A percentile compares a stretch with the other conserved stretches of the same genome.
Conservation (phyloP, 345 rosid species). For the Eucalyptus melliodora region DNA sequence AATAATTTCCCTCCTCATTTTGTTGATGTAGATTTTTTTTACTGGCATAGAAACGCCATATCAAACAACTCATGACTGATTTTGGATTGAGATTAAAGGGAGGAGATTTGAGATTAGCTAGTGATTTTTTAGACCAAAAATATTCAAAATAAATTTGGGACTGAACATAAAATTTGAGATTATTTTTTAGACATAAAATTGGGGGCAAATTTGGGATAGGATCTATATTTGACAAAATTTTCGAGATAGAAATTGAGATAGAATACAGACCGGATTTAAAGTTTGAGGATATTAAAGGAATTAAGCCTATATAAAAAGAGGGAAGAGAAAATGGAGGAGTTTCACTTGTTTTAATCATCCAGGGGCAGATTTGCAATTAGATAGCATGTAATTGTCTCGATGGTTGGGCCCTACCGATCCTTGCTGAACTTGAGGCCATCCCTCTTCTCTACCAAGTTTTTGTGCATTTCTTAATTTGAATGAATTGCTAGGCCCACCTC, state of each 20-base stretch:
- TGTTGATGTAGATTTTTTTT: too few species aligned
- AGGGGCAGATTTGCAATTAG: background rate
- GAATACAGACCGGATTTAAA: too few species aligned
- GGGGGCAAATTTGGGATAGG: background rate
- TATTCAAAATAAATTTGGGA: too few species aligned
- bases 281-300: background rate
- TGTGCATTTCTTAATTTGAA: background rate
- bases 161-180: too few species aligned
- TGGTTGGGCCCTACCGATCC: background rate
- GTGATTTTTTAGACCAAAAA: background rate
- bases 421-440: background rate
- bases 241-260: too few species aligned
- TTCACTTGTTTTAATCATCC: background rate
- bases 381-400: background rate
- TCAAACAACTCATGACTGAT: too few species aligned
- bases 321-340: background rate
- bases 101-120: too few species aligned
- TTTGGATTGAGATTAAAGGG: too few species aligned
- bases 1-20: too few species aligned
- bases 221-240: too few species aligned
- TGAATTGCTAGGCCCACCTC: background rate
- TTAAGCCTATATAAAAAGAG: background rate
- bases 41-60: fast-evolving
- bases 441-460: background rate
- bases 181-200: too few species aligned